Evolutionary conservation across 345 rosid species (phyloP).

Genomic region (Populus nigra): DNA sequence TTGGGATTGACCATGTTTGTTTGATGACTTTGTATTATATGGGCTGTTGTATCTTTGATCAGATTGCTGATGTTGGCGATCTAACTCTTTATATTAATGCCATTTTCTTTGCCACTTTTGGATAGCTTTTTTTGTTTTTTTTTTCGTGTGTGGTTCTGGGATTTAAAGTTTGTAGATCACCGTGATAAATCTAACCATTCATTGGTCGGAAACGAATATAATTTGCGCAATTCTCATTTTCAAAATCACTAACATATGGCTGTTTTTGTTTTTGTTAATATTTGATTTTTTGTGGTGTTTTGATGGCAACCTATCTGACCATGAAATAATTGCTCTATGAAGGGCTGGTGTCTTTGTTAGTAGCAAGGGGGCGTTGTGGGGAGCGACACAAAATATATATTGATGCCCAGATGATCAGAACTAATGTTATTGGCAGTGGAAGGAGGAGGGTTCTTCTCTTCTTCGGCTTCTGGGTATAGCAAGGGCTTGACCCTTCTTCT

Average conservation of each 20-base stretch:
- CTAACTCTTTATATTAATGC: background rate
- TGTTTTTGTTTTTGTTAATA: background rate
- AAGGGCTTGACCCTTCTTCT: slow-evolving; percentile 86
- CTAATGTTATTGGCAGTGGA: slow-evolving; percentile 95
- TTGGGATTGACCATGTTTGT: background rate
- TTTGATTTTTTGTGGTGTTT: background rate
- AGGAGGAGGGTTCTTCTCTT: slow-evolving; percentile 98
- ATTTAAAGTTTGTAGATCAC: background rate
- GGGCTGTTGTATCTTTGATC: background rate
- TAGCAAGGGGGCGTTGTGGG: slow-evolving; percentile 27
- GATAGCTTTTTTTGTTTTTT: background rate
- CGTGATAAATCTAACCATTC: background rate
- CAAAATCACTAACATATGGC: background rate
- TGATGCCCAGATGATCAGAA: slow-evolving; percentile 61
- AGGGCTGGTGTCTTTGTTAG: slow-evolving; percentile 18
- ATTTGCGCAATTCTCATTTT: background rate
- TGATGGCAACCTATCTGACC: slow-evolving; percentile 26
- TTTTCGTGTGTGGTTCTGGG: background rate
- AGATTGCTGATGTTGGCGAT: background rate
- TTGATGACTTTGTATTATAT: background rate
- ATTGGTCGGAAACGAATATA: background rate
- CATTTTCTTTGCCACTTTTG: slow-evolving; percentile 4
- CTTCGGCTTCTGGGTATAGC: slow-evolving; percentile 95
- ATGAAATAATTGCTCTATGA: slow-evolving; percentile 21
- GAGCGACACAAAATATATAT: slow-evolving; percentile 17